These are phyloP conservation scores for Stagonosporopsis chrysanthemi DNA, from an alignment of 2,329 filamentous ascomycete genomes.

Conservation along the genomic window DNA sequence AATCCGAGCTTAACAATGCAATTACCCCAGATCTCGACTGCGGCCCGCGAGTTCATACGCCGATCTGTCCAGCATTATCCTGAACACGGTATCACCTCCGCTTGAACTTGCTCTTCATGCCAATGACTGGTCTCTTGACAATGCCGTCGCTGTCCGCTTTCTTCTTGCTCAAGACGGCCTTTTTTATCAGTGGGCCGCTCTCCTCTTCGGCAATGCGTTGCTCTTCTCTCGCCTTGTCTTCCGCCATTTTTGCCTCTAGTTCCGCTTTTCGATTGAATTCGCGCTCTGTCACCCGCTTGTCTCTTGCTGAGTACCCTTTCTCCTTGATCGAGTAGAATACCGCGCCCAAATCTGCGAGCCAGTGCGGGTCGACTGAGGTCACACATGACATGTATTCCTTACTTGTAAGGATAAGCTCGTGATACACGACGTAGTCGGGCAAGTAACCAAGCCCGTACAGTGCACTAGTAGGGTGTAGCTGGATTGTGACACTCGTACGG, in stretches of 20 bases:
- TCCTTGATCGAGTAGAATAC: constrained; percentile 98
- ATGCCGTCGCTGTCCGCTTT: constrained; percentile 47
- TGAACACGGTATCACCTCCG: constrained; percentile 9
- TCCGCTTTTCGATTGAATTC: constrained; percentile 95
- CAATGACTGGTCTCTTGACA: constrained; percentile 52
- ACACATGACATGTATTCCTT: constrained; percentile 99
- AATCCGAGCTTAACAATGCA: not conserved
- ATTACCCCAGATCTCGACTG: constrained; percentile 1
- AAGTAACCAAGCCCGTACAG: constrained; percentile 92
- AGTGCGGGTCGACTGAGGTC: constrained; percentile 93
- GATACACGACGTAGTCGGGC: constrained; percentile 96
- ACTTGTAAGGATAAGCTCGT: constrained; percentile 94
- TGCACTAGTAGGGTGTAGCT: constrained; percentile 91
- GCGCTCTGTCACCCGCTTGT: constrained; percentile 85
- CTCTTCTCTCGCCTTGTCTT: constrained; percentile 76
- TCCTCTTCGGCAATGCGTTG: constrained; percentile 54
- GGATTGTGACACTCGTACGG: constrained; percentile 90
- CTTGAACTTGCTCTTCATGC: constrained; percentile 36
- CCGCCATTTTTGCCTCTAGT: constrained; percentile 90
- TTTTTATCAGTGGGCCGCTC: constrained; percentile 38
- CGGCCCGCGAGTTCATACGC: not conserved
- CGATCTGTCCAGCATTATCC: not conserved
- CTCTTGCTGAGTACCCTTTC: constrained; percentile 89
- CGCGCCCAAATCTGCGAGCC: constrained; percentile 93
- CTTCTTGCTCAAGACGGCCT: constrained; percentile 30